phyloP scores from a whole-genome alignment of 164 flowering plant species.

The Vitis riparia region DNA sequence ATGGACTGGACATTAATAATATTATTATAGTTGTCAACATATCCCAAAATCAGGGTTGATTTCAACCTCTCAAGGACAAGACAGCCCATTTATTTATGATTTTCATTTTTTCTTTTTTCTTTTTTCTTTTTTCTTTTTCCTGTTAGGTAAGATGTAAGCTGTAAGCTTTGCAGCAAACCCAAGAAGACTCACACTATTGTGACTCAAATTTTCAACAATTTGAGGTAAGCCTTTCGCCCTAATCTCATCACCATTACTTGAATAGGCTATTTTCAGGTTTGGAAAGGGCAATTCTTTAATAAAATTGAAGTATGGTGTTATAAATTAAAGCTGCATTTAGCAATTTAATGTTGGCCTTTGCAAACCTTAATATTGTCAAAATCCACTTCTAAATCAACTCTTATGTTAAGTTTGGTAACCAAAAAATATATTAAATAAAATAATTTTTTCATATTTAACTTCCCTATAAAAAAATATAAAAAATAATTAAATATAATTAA shows the following conservation, averaged over 20 bases:
- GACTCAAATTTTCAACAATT: slow-evolving; percentile 12
- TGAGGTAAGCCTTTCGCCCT: slow-evolving; percentile 10
- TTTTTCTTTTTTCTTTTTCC: too few species aligned
- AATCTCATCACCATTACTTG: neutral
- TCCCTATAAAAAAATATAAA: too few species aligned
- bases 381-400: too few species aligned
- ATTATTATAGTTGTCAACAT: neutral
- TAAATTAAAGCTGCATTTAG: too few species aligned
- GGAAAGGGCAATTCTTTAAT: neutral
- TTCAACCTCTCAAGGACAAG: slow-evolving; percentile 3
- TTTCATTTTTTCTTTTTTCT: neutral
- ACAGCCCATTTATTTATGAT: neutral
- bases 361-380: too few species aligned
- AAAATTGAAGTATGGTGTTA: too few species aligned
- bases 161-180: slow-evolving; percentile 6
- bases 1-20: slow-evolving; percentile 7
- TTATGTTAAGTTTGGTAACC: too few species aligned
- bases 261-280: neutral
- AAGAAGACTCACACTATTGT: neutral
- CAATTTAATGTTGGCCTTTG: too few species aligned
- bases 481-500: too few species aligned
- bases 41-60: slow-evolving; percentile 4
- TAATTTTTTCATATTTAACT: too few species aligned
- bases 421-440: too few species aligned
- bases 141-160: neutral